A percentile compares a stretch with the other conserved stretches of the same genome.
Conservation (phyloP, 192 early-diverging fungal genomes). For the Podila horticola region DNA sequence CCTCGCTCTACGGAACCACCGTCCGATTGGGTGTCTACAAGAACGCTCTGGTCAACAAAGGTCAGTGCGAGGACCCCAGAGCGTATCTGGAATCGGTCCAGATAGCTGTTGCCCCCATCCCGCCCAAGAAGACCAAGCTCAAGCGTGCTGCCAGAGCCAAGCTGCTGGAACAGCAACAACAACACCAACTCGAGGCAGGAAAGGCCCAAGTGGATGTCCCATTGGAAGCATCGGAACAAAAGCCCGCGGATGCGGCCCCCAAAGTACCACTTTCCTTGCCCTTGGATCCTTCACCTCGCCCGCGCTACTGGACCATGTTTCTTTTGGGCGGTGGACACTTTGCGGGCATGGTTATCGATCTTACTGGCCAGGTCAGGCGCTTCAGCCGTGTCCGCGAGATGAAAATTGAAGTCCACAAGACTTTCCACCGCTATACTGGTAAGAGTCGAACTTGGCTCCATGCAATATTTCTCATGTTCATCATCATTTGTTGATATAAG, state of each 20-base stretch:
- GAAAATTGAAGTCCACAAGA: constrained; percentile 81
- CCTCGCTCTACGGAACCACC: constrained; percentile 1
- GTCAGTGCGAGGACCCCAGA: background rate
- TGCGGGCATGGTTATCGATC: constrained; percentile 86
- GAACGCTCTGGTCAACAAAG: constrained; percentile 13
- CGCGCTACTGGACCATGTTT: constrained; percentile 75
- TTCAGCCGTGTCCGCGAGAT: constrained; percentile 18
- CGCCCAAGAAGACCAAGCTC: constrained; percentile 2
- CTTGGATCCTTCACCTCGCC: background rate
- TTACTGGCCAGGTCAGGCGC: constrained; percentile 31
- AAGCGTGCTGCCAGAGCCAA: constrained; percentile 17
- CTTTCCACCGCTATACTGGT: constrained; percentile 94
- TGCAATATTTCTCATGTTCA: background rate
- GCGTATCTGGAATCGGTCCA: constrained; percentile 6
- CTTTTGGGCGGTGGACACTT: constrained; percentile 87
- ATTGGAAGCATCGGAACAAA: background rate
- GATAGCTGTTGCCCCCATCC: background rate
- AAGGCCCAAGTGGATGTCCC: background rate
- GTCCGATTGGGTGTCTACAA: constrained; percentile 55
- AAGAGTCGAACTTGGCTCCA: constrained; percentile 1
- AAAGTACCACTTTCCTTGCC: background rate
- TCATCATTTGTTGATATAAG: background rate
- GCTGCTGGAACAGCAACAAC: background rate
- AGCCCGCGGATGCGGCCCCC: background rate
- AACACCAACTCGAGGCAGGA: background rate